Base-by-base conservation (phyloP, 2,329 filamentous ascomycete species). In the Xylariaceae sp. region DNA sequence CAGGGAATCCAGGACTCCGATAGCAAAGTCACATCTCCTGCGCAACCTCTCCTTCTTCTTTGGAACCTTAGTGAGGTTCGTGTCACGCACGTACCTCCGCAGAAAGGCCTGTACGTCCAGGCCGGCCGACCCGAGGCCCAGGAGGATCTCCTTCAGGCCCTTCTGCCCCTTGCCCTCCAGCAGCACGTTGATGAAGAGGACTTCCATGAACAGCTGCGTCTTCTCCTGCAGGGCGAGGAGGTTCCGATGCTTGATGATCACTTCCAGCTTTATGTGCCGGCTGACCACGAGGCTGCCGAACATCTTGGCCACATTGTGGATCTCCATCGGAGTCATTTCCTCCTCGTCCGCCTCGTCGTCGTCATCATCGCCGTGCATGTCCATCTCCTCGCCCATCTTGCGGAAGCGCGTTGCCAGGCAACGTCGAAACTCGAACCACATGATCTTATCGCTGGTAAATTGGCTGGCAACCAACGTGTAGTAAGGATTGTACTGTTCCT, bases 401-500 rank as follows among this genome's bases (percentile, higher is more conserved):
- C 83, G 80, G 59, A 95, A 93, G 8, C 90, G 68, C 47, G 83
- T 86, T 80, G 89, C 94, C 1, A 96, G 65, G 6, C 81, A 77
- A 49, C 90, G 88, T 53, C 92, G 85, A 53, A 96, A 93, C 2
- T 85, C 80, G 62, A 90, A 90, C 40, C 78, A 77, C 45, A 93
- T 71, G 47, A 79, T 77, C 45, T 77, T 77, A 39, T 89, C 84
- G 3, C 68, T 67, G 51, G 88, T 93, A 7, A 95, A 70, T 43
- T 80, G 80, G 30, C 75, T 76, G 8, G 87, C 88, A 23, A 98
- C 80, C 1, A 94, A 67, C 0, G 85, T 84, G 55, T 98, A 98
- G 62, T 94, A 98, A 1, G 84, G 85, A 50, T 98, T 98, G 60
- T 95, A 94, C 1, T 70, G 69, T 36, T 80, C 69, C 60, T 96